Percentiles rank a stretch among this genome's conserved stretches.
phyloP scores from a whole-genome alignment of 2,329 filamentous ascomycete species.

The Aspergillus puulaauensis region DNA sequence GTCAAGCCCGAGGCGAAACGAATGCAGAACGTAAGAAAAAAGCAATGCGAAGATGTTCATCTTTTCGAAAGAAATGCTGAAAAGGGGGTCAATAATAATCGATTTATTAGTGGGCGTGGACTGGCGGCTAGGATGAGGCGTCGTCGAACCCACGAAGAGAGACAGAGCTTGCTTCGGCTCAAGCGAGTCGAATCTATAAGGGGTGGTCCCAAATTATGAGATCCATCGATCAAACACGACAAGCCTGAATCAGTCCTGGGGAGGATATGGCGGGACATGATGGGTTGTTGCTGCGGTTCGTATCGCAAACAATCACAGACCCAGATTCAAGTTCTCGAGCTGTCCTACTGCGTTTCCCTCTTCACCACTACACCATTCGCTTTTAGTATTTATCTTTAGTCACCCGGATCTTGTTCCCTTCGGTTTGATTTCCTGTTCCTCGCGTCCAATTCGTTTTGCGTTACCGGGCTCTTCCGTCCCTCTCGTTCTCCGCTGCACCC shows the following conservation, averaged over 20 bases:
- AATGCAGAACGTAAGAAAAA: neutral
- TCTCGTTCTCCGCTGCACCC: conserved; percentile 5
- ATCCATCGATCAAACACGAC: neutral
- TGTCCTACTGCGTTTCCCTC: conserved; percentile 16
- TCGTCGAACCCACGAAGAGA: neutral
- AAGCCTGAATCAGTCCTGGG: neutral
- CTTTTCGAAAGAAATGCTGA: neutral
- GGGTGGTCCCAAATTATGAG: neutral
- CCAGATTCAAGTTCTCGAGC: neutral
- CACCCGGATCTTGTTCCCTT: neutral
- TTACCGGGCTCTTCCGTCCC: neutral
- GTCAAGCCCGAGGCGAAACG: conserved; percentile 3
- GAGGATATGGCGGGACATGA: neutral
- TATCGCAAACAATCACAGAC: conserved; percentile 2
- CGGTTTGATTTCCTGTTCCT: conserved; percentile 6
- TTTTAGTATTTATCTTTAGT: conserved; percentile 2
- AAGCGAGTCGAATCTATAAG: neutral
- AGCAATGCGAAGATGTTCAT: neutral
- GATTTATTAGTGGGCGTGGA: neutral
- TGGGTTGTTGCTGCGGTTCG: neutral
- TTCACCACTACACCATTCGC: conserved; percentile 18
- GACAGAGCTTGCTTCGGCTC: neutral
- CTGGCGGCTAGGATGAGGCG: neutral
- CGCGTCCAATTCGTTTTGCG: neutral
- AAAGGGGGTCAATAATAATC: neutral